phyloP scores from a whole-genome alignment of 225 moss, liverwort and hornwort genomes.

The Polytrichum commune region DNA sequence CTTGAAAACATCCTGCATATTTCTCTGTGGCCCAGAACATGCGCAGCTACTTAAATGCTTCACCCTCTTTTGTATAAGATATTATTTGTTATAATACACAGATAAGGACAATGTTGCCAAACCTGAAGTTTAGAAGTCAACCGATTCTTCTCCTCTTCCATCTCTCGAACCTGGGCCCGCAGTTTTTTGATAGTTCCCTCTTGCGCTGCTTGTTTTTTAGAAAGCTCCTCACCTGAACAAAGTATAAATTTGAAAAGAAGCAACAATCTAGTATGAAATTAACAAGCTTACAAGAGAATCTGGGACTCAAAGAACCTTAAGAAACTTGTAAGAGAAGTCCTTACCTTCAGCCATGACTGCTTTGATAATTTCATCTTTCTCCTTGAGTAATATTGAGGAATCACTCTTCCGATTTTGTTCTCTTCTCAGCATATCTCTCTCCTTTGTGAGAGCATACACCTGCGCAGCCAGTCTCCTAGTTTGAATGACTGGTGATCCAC shows the following conservation, averaged over 20 bases:
- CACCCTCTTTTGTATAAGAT: too few species aligned
- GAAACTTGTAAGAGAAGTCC: neutral
- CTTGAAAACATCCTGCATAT: too few species aligned
- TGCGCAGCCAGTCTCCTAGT: constrained; percentile 27
- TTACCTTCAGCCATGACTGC: constrained; percentile 99
- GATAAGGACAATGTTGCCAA: constrained; percentile 3
- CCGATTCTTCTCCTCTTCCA: constrained; percentile 92
- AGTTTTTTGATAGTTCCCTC: constrained; percentile 93
- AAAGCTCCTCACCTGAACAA: constrained; percentile 86
- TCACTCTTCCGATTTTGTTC: constrained; percentile 97
- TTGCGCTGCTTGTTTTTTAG: constrained; percentile 90
- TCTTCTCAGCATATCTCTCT: constrained; percentile 94
- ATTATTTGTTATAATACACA: too few species aligned
- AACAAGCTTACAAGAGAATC: neutral
- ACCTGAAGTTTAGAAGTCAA: constrained; percentile 87
- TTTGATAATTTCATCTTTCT: constrained; percentile 99
- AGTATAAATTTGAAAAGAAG: neutral
- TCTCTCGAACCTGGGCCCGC: constrained; percentile 92
- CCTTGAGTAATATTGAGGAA: constrained; percentile 90
- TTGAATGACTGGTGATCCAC: neutral
- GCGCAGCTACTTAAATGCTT: too few species aligned
- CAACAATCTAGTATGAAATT: neutral
- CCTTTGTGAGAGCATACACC: constrained; percentile 95
- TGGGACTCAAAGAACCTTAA: neutral
- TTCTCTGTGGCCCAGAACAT: too few species aligned